Percentiles rank a stretch among this genome's conserved stretches.
Conservation (phyloP, 768 basidiomycete genomes). For the Myochromella boudieri region DNA sequence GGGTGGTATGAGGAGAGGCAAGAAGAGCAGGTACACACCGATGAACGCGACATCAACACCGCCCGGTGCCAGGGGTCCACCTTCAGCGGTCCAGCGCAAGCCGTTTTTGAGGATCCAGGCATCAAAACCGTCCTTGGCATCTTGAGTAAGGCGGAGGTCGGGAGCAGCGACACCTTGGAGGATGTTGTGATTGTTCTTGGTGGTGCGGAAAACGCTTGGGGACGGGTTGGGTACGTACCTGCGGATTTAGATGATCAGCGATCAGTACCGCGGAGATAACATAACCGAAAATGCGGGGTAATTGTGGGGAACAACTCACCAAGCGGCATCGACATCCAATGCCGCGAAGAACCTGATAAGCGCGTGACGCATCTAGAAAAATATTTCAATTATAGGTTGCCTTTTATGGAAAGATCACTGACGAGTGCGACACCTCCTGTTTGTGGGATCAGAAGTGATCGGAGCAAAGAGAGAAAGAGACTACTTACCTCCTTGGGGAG, state of each 20-base stretch:
- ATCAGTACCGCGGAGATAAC: background rate
- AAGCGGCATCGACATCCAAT: slow-evolving; percentile 79
- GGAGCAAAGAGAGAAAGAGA: slow-evolving; percentile 7
- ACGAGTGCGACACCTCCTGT: slow-evolving; percentile 91
- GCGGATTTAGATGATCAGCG: background rate
- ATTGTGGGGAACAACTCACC: slow-evolving; percentile 48
- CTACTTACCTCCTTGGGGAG: slow-evolving; percentile 83
- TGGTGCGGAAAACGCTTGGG: slow-evolving; percentile 88
- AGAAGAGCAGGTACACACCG: slow-evolving; percentile 41
- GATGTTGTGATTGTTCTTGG: slow-evolving; percentile 95
- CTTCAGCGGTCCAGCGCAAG: slow-evolving; percentile 82
- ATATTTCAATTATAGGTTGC: slow-evolving; percentile 9
- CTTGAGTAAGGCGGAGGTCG: slow-evolving; percentile 72
- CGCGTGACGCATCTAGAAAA: slow-evolving; percentile 84
- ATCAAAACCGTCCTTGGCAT: slow-evolving; percentile 78
- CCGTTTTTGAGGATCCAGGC: slow-evolving; percentile 92
- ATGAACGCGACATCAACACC: slow-evolving; percentile 90
- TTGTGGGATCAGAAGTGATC: slow-evolving; percentile 12
- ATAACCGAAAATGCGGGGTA: background rate
- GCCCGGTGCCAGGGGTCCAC: slow-evolving; percentile 80
- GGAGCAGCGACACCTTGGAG: slow-evolving; percentile 89
- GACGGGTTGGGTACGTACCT: slow-evolving; percentile 91
- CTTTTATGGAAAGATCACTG: slow-evolving; percentile 31
- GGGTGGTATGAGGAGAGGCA: background rate
- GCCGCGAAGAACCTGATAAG: slow-evolving; percentile 81